Evolutionary conservation across 441 rosid genomes (phyloP).

Genomic region (Jatropha podagrica): DNA sequence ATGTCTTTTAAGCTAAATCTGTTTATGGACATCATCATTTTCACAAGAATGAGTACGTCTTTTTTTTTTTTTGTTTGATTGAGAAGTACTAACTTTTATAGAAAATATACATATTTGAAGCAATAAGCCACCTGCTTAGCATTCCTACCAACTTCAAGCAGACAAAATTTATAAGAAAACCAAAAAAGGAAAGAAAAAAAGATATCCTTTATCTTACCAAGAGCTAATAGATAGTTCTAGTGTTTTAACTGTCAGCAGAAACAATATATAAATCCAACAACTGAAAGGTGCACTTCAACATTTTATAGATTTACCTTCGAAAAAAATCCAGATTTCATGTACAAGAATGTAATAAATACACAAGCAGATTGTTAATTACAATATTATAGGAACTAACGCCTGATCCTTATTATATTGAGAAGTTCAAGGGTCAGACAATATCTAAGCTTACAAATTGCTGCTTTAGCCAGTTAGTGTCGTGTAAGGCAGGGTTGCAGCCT

Average conservation of each 20-base stretch:
- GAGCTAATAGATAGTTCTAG: not conserved
- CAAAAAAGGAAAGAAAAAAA: no score
- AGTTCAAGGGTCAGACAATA: not conserved
- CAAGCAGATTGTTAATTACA: not conserved
- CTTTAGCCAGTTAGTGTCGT: not conserved
- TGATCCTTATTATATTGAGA: not conserved
- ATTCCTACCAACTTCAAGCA: no score
- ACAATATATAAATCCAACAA: not conserved
- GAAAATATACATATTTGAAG: no score
- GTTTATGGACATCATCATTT: no score
- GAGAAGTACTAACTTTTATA: no score
- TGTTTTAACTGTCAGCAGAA: not conserved
- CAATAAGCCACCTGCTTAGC: no score
- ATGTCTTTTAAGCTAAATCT: no score
- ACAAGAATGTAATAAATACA: not conserved
- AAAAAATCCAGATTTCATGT: not conserved
- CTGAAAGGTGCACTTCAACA: not conserved
- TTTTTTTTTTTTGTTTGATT: no score
- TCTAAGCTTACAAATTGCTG: not conserved
- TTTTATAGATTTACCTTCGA: no score
- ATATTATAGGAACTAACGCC: not conserved
- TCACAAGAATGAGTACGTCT: no score
- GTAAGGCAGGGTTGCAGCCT: not conserved
- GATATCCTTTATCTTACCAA: no score
- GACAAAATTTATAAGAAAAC: no score